A percentile compares a stretch with the other conserved stretches of the same genome.
These are phyloP conservation scores for Talaromyces sp. DNA, from an alignment of 2,329 filamentous ascomycete species.

Conservation along the genomic window DNA sequence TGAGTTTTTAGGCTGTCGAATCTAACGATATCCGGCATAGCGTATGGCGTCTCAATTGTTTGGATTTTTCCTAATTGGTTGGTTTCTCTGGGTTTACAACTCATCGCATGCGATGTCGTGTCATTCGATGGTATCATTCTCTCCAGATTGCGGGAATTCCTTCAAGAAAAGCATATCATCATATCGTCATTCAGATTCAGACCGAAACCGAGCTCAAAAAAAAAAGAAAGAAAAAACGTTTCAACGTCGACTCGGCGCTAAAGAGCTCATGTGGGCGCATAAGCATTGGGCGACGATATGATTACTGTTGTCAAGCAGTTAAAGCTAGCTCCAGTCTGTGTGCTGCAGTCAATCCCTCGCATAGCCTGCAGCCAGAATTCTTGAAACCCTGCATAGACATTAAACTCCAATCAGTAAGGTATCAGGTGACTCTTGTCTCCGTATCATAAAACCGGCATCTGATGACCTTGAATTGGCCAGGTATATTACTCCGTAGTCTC, in stretches of 20 bases:
- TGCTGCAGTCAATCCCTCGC: not conserved
- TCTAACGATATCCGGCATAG: not conserved
- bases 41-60: not conserved
- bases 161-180: too few relatives aligned
- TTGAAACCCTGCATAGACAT: conserved; percentile 4
- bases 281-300: not conserved
- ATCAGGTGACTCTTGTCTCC: not conserved
- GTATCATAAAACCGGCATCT: not conserved
- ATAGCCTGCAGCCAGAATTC: not conserved
- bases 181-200: not conserved
- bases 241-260: not conserved
- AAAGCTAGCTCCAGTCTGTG: not conserved
- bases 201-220: not conserved
- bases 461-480: too few relatives aligned
- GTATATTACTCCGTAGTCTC: too few relatives aligned
- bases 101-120: not conserved
- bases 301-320: too few relatives aligned
- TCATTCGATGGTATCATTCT: not conserved
- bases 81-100: not conserved
- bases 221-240: not conserved
- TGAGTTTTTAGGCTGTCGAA: not conserved
- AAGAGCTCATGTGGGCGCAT: conserved; percentile 5
- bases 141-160: too few relatives aligned
- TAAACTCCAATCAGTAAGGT: not conserved
- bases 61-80: conserved; percentile 13